Base-by-base conservation (phyloP, 768 basidiomycete species). In the Agaricus sinodeliciosus region DNA sequence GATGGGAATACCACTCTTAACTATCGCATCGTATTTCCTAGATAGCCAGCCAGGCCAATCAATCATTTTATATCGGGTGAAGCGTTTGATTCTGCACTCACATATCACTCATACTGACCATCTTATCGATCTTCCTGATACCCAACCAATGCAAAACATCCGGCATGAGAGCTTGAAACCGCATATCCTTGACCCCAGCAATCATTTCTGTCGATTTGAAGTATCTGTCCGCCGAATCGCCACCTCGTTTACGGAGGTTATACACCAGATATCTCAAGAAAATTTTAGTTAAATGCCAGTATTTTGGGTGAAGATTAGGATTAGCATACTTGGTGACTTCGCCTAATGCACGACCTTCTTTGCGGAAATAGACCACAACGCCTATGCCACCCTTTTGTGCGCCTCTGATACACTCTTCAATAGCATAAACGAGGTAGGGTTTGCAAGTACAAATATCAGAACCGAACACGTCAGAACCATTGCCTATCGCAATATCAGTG, bases 61-160 rank as follows among this genome's bases (percentile, higher is more conserved):
- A n/a, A 35, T 47, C 7, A 35, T 27, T 15, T 2, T n/a, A 28
- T 11, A n/a, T 41, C 15, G 19, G 15, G 18, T 27, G 31, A 26
- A 22, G 12, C 12, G 19, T 28, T 27, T 2, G 13, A 28, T 28
- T 2, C 25, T 2, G 22, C 9, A 64, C 76, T 54, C 45, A 81
- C 87, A 91, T 90, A 62, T 91, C 89, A 54, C 87, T 90, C 90
- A 91, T 91, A 19, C 83, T 85, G 13, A 95, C 84, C 84, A 98
- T 82, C 62, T 85, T 85, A 67, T 92, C 83, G 42, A 98, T 81
- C 76, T 90, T 90, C 69, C 65, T 84, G 63, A 98, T 87, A 0
- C 95, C 95, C 15, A 98, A 69, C 91, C 94, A 98, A 65, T 94
- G 92, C 42, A 97, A 71, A 5, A 96, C 87, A 64, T 98, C 95